phyloP scores from a whole-genome alignment of 1,284 basidiomycete genomes.

The Irpex lacteus region DNA sequence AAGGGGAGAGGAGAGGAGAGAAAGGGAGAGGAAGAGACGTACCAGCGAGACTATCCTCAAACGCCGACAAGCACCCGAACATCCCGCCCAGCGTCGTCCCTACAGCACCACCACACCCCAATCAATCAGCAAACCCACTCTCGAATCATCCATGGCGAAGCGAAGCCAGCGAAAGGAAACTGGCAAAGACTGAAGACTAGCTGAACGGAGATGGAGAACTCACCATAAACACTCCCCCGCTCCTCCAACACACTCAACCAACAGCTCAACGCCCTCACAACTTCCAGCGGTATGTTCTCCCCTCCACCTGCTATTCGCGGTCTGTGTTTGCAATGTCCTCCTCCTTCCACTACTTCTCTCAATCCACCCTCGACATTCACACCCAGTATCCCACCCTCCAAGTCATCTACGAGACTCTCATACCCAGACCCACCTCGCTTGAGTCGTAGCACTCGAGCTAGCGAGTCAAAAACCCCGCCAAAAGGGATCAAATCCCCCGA shows the following conservation, averaged over 20 bases:
- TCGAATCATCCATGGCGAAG: too few relatives aligned
- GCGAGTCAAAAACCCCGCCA: conserved; percentile 5
- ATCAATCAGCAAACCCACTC: background rate
- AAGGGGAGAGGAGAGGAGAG: background rate
- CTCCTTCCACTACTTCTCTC: background rate
- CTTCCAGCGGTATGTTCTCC: conserved; percentile 49
- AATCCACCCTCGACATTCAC: too few relatives aligned
- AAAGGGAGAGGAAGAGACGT: conserved; percentile 17
- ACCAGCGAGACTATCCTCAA: conserved; percentile 56
- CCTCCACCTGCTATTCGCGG: conserved; percentile 38
- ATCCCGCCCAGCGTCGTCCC: conserved; percentile 51
- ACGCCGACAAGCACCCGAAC: conserved; percentile 43
- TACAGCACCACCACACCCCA: conserved; percentile 14
- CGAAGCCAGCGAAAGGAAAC: too few relatives aligned
- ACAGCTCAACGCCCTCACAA: conserved; percentile 51
- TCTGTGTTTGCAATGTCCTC: conserved; percentile 31
- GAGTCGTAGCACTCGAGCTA: background rate
- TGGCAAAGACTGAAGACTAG: too few relatives aligned
- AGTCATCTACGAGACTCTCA: too few relatives aligned
- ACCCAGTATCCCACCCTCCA: too few relatives aligned
- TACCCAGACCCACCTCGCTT: too few relatives aligned
- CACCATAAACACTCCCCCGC: conserved; percentile 50
- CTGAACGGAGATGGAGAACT: conserved; percentile 10
- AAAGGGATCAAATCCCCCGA: conserved; percentile 32
- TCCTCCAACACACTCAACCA: conserved; percentile 59